A percentile compares a stretch with the other conserved stretches of the same genome.
Evolutionary conservation across 1,284 basidiomycete genomes (phyloP).

Genomic region (Malassezia brasiliensis): DNA sequence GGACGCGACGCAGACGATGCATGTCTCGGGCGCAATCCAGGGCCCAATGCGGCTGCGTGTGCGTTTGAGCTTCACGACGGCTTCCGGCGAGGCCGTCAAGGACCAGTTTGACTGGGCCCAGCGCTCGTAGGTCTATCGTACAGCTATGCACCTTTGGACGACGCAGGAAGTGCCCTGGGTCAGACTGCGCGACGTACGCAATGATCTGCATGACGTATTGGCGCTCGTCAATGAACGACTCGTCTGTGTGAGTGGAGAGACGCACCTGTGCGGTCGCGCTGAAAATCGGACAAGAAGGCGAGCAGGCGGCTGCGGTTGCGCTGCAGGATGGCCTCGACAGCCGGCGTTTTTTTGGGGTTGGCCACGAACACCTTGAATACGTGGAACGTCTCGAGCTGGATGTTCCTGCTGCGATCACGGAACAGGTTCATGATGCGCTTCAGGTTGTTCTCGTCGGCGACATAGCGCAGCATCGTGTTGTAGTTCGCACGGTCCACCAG

Average conservation of each 20-base stretch:
- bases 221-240: constrained; percentile 48
- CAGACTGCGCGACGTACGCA: constrained; percentile 15
- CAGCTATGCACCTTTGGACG: not conserved
- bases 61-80: constrained; percentile 63
- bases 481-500: constrained; percentile 94
- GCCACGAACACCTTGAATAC: constrained; percentile 99
- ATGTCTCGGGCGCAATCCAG: constrained; percentile 57
- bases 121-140: not conserved
- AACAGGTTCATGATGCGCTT: constrained; percentile 99
- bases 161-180: not conserved
- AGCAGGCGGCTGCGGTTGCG: constrained; percentile 90
- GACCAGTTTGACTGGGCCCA: constrained; percentile 75
- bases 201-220: constrained; percentile 47
- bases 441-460: constrained; percentile 70
- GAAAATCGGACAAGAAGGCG: constrained; percentile 79
- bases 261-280: constrained; percentile 81
- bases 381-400: constrained; percentile 98
- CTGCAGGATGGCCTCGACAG: constrained; percentile 80
- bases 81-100: constrained; percentile 60
- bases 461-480: constrained; percentile 96
- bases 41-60: constrained; percentile 73
- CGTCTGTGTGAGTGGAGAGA: constrained; percentile 19
- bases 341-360: constrained; percentile 94
- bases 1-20: constrained; percentile 87
- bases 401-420: constrained; percentile 93